A percentile compares a stretch with the other conserved stretches of the same genome.
phyloP scores from a whole-genome alignment of 78 protist species.

The Dictyostelium purpureum region DNA sequence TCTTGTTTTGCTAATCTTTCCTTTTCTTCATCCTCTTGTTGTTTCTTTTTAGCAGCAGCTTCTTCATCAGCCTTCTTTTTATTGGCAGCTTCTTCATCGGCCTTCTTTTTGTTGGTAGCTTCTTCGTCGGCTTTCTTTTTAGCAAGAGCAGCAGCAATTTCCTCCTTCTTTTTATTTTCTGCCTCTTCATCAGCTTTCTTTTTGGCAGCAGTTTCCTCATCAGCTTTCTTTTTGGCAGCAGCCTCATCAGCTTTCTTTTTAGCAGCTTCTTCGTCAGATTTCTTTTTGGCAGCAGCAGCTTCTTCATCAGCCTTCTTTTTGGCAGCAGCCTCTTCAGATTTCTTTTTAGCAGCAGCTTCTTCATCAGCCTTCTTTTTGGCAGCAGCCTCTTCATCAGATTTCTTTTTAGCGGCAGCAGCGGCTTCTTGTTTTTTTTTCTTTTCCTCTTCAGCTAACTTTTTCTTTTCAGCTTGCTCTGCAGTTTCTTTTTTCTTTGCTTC shows the following conservation, averaged over 20 bases:
- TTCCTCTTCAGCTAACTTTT: not conserved
- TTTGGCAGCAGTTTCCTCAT: not conserved
- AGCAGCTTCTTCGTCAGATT: not conserved
- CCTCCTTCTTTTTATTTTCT: not conserved
- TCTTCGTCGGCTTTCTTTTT: not conserved
- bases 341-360: conserved; percentile 6
- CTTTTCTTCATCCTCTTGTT: not conserved
- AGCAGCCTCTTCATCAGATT: not conserved
- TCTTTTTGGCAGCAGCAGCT: not conserved
- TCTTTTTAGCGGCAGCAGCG: not conserved
- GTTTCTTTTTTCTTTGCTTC: conserved; percentile 4
- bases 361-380: conserved; percentile 33
- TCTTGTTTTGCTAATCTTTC: not conserved
- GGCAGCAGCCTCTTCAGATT: not conserved
- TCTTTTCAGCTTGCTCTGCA: not conserved
- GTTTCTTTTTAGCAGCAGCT: not conserved
- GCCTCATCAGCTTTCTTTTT: conserved; percentile 13
- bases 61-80: not conserved
- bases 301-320: conserved; percentile 10
- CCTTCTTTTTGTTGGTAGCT: not conserved
- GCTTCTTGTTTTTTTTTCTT: not conserved
- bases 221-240: not conserved
- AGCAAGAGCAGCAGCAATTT: no score
- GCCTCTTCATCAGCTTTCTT: not conserved
- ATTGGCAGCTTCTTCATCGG: not conserved